Evolutionary conservation across 345 rosid species (phyloP).

Genomic region (Eutrema yunnanense): DNA sequence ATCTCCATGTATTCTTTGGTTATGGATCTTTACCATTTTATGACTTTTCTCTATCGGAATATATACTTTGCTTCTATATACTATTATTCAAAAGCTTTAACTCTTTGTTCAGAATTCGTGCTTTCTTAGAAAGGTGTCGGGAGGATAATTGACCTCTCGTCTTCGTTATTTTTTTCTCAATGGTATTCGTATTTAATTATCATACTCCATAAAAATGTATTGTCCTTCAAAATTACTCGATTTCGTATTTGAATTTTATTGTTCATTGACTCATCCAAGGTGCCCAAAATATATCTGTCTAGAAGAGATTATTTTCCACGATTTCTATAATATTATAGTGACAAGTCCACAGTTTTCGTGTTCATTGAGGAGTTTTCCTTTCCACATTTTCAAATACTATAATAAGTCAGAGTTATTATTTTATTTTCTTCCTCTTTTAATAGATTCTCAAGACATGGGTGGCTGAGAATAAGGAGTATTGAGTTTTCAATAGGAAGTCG

Average conservation of each 20-base stretch:
- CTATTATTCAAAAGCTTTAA: too few relatives aligned
- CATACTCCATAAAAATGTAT: neutral
- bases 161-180: neutral
- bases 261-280: neutral
- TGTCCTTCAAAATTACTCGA: neutral
- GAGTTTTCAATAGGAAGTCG: slow-evolving; percentile 14
- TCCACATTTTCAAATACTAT: slow-evolving; percentile 21
- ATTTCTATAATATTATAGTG: neutral
- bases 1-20: too few relatives aligned
- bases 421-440: neutral
- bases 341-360: slow-evolving; percentile 12
- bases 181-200: neutral
- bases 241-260: neutral
- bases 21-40: too few relatives aligned
- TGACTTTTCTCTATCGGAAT: too few relatives aligned
- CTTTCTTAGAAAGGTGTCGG: too few relatives aligned
- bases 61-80: too few relatives aligned
- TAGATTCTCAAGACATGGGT: neutral
- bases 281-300: neutral
- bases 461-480: neutral
- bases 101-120: too few relatives aligned
- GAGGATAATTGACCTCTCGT: neutral
- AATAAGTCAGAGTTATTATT: neutral
- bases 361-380: slow-evolving; percentile 5
- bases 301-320: slow-evolving; percentile 7